Base-by-base conservation (phyloP, 2,329 filamentous ascomycete species). In the Diaporthe citri region DNA sequence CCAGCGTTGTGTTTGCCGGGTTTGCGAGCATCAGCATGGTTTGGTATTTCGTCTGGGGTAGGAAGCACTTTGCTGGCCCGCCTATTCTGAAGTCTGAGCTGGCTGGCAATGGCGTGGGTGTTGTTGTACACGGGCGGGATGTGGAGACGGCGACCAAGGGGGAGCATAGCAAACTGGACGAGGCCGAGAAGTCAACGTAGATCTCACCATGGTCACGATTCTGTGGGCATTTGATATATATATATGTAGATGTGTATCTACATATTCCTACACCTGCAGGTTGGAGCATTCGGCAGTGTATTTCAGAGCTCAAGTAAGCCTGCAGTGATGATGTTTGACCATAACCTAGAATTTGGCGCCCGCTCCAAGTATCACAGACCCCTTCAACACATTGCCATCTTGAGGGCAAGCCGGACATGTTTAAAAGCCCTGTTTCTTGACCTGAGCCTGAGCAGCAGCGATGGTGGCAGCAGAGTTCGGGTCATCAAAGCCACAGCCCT, bases 61-160 rank as follows among this genome's bases (percentile, higher is more conserved):
- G 91, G 69, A 91, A 91, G 82, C 88, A 90, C 77, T 93, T 93
- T 78, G 91, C 86, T 4, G 92, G 92, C 0, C 92, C 92, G 5
- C 84, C 85, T 0, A 77, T 86, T 34, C 74, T 81, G 71, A 79
- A 82, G 77, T 72, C 78, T 28, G 78, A 79, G 4, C 71, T 72
- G 6, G 70, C 70, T 7, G 70, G 46, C 34, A 62, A 64, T 22
- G 70, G 43, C 3, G 70, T 60, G 15, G 57, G 57, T 2, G 34
- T 72, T 13, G 48, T 51, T 5, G 69, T 72, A 3, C 56, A 72
- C 9, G 70, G 70, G 2, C 70, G 15, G n/a, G 70, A 72, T 52
- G 46, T 62, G 13, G 70, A 72, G 46, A 64, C 46, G 25, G 43
- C 28, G 1, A 20, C 43, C 12, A 67, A 67, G 31, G 46, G 46